These are phyloP conservation scores for Coemansia sp. DNA, from an alignment of 192 early-diverging fungal species.

Conservation along the genomic window DNA sequence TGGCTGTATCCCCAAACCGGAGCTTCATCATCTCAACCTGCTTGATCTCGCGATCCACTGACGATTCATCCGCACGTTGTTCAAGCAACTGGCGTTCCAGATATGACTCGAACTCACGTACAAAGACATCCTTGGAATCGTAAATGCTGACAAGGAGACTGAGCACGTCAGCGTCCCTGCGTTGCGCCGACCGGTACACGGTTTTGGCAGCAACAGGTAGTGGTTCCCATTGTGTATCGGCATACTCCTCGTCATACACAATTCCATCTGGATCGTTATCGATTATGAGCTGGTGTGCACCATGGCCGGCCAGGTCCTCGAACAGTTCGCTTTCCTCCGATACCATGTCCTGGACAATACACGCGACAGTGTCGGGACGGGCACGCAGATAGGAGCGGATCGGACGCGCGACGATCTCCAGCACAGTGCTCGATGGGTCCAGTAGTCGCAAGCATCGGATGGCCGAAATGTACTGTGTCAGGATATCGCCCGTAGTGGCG, in stretches of 20 bases:
- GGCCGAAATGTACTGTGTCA: slow-evolving; percentile 68
- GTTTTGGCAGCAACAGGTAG: slow-evolving; percentile 60
- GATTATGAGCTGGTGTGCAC: slow-evolving; percentile 2
- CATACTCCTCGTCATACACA: slow-evolving; percentile 57
- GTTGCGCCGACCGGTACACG: slow-evolving; percentile 23
- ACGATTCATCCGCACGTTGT: background rate
- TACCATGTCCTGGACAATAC: slow-evolving; percentile 67
- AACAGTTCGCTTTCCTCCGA: slow-evolving; percentile 61
- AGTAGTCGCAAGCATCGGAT: slow-evolving; percentile 69
- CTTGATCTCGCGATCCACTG: slow-evolving; percentile 57
- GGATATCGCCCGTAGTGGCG: slow-evolving; percentile 67
- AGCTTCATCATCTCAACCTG: slow-evolving; percentile 76
- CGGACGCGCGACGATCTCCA: slow-evolving; percentile 61
- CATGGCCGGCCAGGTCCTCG: slow-evolving; percentile 42
- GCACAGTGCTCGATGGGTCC: slow-evolving; percentile 66
- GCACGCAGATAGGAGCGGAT: slow-evolving; percentile 64
- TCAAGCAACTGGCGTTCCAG: slow-evolving; percentile 59
- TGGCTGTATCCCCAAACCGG: slow-evolving; percentile 62
- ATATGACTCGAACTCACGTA: slow-evolving; percentile 66
- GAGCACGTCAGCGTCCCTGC: slow-evolving; percentile 62
- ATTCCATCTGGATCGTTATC: slow-evolving; percentile 36
- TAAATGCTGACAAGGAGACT: slow-evolving; percentile 68
- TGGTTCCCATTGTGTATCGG: slow-evolving; percentile 57
- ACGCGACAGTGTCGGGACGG: slow-evolving; percentile 65
- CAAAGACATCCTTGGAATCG: slow-evolving; percentile 68